Evolutionary conservation across 2,329 filamentous ascomycete species (phyloP), one percentile per base, ranked within the genome.

Genomic region (Pseudocercospora macadamiae): DNA sequence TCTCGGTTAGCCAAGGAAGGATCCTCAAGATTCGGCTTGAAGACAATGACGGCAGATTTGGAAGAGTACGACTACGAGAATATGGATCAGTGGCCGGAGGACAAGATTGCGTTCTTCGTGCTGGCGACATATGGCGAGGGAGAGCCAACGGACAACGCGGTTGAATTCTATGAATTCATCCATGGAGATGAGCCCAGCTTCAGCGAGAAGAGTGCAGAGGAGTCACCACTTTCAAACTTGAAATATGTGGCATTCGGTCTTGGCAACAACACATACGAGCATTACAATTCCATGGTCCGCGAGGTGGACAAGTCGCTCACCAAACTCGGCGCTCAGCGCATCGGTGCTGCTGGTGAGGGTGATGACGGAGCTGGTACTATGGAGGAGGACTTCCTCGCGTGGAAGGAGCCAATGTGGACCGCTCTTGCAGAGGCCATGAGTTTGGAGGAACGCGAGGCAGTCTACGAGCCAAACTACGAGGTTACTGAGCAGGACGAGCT

Each of bases 401-500:
- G 95, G 95, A 99, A 99, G 80, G 95, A 99, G 71, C 93, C 93
- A 62, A 99, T 99, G 95, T 99, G 96, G 95, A 81, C 84, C 69
- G 90, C 89, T 60, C 82, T 99, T 54, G 83, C 89, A 21, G 85
- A 90, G 65, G 87, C 90, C 72, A 91, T 99, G 89, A 86, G 86
- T 54, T 80, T 99, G 56, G 90, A 97, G 77, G 95, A 99, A 79
- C 92, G 95, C 60, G 96, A 99, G 74, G 91, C 93, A 62, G 87
- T 96, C 60, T 99, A 97, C 75, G 96, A 99, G 75, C 91, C 95
- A 51, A 87, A 93, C 58, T 97, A 97, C 73, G 86, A 85, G 68
- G 87, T 99, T 68, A 85, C 84, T 23, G 89, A 96, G 69, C 71
- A 70, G 64, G 64, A 64, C n/a, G 86, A 87, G 32, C 79, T 96